These are phyloP conservation scores for Hortaea werneckii DNA, from an alignment of 2,329 filamentous ascomycete genomes.

Conservation along the genomic window DNA sequence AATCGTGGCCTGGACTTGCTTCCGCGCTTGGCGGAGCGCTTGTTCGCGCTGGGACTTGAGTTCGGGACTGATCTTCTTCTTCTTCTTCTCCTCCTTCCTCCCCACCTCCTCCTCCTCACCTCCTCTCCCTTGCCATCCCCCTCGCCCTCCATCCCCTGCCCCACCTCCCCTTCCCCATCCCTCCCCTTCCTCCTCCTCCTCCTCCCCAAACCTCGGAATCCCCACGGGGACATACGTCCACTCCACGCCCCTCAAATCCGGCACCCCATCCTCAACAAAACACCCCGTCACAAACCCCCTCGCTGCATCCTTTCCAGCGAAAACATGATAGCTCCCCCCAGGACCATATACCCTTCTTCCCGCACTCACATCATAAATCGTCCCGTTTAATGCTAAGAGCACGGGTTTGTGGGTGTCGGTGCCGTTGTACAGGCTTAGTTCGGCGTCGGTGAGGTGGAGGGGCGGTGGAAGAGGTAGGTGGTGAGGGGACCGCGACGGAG, in stretches of 20 bases:
- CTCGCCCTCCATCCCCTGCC: slow-evolving; percentile 9
- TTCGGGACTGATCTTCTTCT: slow-evolving; percentile 12
- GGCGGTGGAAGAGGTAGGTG: slow-evolving; percentile 52
- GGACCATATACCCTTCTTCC: slow-evolving; percentile 47
- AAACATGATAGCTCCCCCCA: slow-evolving; percentile 76
- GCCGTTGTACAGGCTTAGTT: slow-evolving; percentile 71
- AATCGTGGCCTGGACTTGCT: slow-evolving; percentile 57
- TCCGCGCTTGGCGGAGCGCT: slow-evolving; percentile 56
- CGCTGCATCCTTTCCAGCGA: slow-evolving; percentile 76
- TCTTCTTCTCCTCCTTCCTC: neutral
- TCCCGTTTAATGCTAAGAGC: slow-evolving; percentile 82
- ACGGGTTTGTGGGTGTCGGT: slow-evolving; percentile 63
- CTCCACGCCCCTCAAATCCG: slow-evolving; percentile 80
- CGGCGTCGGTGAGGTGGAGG: slow-evolving; percentile 59
- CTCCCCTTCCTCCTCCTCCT: slow-evolving; percentile 6
- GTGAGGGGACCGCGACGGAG: slow-evolving; percentile 49
- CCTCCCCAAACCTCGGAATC: neutral
- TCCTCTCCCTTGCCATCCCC: slow-evolving; percentile 6
- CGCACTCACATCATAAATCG: slow-evolving; percentile 72
- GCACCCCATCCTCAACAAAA: slow-evolving; percentile 73
- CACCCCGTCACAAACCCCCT: slow-evolving; percentile 89
- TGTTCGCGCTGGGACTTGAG: slow-evolving; percentile 38
- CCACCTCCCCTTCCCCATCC: slow-evolving; percentile 9
- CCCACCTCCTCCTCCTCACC: neutral
- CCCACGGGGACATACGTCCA: slow-evolving; percentile 59